Evolutionary conservation across 2,329 filamentous ascomycete species (phyloP), one percentile per base, ranked within the genome.

Genomic region (Xylaria sp.): DNA sequence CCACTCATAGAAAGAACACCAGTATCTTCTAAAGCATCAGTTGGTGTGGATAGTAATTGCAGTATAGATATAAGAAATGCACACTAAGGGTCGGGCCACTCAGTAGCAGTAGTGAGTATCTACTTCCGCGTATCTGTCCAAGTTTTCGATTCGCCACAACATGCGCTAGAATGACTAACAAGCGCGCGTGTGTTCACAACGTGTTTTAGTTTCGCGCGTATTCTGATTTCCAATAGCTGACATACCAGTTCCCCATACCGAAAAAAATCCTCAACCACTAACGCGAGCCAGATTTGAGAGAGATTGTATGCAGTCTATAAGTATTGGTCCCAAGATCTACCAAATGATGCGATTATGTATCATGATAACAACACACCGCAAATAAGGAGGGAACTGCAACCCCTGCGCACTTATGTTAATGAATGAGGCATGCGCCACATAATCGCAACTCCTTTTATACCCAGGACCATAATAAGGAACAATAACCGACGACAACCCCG

Each of bases 141-240:
- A 18, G 6, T 18, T 3, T 44, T 44, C 13, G 12, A 18, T 44
- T 44, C 18, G 13, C 6, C 15, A 41, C 39, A 41, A 44, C 13
- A 18, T 15, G 13, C 41, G 15, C 15, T 1, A 46, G 15, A n/a
- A n/a, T 59, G 44, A 55, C 65, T 68, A 68, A 68, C 23, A 65
- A 65, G 50, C 66, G 66, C 66, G 66, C 66, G 66, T 20, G 28
- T n/a, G n/a, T n/a, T n/a, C n/a, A n/a, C n/a, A n/a, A n/a, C n/a
- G n/a, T n/a, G n/a, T n/a, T n/a, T n/a, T n/a, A n/a, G 23, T 50
- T 41, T 39, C 37, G 50, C n/a, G 10, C 34, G 55, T 23, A 41
- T 25, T 20, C 12, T 72, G 73, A 69, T 76, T 75, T 73, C 60
- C 69, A 76, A 76, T 75, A 32, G 73, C 74, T 76, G 70, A 76